Conservation (phyloP, 768 basidiomycete species). For the Filobasidium floriforme region DNA sequence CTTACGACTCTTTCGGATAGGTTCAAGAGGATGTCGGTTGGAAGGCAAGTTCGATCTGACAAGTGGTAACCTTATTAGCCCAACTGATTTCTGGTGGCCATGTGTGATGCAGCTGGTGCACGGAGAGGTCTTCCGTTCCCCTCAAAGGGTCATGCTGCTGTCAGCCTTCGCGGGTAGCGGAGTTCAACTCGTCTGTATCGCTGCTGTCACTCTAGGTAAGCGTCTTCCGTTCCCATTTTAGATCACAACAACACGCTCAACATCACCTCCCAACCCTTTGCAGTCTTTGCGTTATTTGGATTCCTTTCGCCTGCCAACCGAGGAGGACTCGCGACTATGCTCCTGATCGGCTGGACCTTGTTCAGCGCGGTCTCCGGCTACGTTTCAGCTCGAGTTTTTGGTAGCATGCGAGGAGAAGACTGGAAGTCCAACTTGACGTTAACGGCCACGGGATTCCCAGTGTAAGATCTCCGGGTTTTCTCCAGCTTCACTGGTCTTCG, state of each 20-base stretch:
- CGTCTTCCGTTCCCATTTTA: background rate
- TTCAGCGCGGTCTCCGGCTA: constrained; percentile 92
- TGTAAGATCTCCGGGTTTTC: constrained; percentile 53
- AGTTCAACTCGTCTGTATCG: constrained; percentile 76
- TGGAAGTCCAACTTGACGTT: constrained; percentile 74
- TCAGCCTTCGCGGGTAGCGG: constrained; percentile 88
- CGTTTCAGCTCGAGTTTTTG: constrained; percentile 71
- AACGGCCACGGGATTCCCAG: constrained; percentile 80
- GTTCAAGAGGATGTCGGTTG: constrained; percentile 96
- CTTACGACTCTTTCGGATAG: background rate
- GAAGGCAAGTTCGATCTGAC: constrained; percentile 51
- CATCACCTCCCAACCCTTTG: background rate
- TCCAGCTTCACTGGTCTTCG: constrained; percentile 1
- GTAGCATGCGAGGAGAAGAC: constrained; percentile 68
- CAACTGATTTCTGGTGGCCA: background rate
- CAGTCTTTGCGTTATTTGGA: constrained; percentile 83
- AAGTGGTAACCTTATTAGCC: background rate
- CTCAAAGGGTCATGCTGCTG: constrained; percentile 65
- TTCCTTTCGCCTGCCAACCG: constrained; percentile 94
- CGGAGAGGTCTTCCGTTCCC: constrained; percentile 88
- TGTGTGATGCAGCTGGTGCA: constrained; percentile 57
- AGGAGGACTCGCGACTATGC: constrained; percentile 84
- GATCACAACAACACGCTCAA: too few relatives aligned
- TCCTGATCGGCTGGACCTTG: constrained; percentile 89
- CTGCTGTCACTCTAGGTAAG: constrained; percentile 71